phyloP scores from a whole-genome alignment of 441 rosid genomes.

The Viola pubescens region DNA sequence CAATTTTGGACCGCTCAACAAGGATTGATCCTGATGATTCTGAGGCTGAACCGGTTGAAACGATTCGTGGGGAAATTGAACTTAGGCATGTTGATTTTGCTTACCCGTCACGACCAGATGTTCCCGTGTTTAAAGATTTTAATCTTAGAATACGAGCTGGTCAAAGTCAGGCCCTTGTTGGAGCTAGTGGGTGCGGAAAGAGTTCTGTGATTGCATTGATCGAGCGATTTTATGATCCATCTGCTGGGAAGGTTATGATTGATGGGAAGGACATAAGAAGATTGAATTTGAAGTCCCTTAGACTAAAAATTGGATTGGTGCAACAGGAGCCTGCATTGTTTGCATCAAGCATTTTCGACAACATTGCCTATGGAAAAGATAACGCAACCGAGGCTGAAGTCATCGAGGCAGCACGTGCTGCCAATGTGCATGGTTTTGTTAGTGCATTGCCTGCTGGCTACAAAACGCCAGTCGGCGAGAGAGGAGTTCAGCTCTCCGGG shows the following conservation, averaged over 20 bases:
- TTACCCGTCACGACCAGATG: constrained; percentile 93
- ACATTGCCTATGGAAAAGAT: constrained; percentile 90
- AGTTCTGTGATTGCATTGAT: constrained; percentile 91
- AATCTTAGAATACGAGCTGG: constrained; percentile 86
- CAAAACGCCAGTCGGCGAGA: constrained; percentile 91
- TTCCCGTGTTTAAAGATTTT: constrained; percentile 66
- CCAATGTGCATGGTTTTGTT: constrained; percentile 86
- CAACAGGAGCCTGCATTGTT: constrained; percentile 99
- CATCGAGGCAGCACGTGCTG: constrained; percentile 86
- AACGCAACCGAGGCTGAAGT: constrained; percentile 90
- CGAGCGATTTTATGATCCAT: constrained; percentile 87
- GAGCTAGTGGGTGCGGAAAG: constrained; percentile 95
- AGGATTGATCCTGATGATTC: constrained; percentile 89
- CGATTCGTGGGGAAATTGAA: constrained; percentile 87
- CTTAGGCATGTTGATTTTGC: constrained; percentile 91
- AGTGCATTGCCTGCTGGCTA: constrained; percentile 90
- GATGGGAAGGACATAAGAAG: constrained; percentile 91
- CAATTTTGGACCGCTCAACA: constrained; percentile 72
- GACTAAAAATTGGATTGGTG: constrained; percentile 85
- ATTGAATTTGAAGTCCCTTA: constrained; percentile 72
- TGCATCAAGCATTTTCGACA: constrained; percentile 84
- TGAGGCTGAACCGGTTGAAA: constrained; percentile 75
- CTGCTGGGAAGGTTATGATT: constrained; percentile 80
- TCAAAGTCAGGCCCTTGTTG: constrained; percentile 95
- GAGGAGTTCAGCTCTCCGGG: constrained; percentile 95